phyloP scores from a whole-genome alignment of 208 protist genomes.

The Leishmania turanica region DNA sequence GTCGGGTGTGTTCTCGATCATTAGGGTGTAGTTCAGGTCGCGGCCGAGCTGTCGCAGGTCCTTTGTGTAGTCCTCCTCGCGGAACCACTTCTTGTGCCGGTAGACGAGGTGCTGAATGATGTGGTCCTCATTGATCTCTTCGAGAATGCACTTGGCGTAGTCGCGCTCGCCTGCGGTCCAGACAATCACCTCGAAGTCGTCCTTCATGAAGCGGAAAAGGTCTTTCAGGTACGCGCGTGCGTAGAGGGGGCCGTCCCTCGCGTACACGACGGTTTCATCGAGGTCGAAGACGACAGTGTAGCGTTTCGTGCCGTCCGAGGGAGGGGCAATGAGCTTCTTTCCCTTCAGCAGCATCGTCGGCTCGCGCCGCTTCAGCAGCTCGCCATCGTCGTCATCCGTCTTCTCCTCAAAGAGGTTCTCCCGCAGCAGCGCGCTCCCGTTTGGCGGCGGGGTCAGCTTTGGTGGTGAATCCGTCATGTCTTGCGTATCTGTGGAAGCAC shows the following conservation, averaged over 20 bases:
- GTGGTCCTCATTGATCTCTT: conserved; percentile 86
- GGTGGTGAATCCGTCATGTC: conserved; percentile 22
- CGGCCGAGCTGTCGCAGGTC: conserved; percentile 80
- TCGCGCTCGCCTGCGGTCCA: conserved; percentile 91
- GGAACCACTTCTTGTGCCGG: conserved; percentile 80
- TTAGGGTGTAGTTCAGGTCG: conserved; percentile 79
- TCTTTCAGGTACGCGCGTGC: conserved; percentile 79
- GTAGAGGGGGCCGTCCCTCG: conserved; percentile 85
- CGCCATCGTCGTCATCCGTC: conserved; percentile 41
- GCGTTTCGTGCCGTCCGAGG: conserved; percentile 34
- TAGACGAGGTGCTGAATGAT: conserved; percentile 86
- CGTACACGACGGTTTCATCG: conserved; percentile 93
- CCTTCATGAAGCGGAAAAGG: conserved; percentile 71
- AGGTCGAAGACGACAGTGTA: conserved; percentile 92
- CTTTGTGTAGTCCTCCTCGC: conserved; percentile 82
- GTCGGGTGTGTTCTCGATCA: conserved; percentile 90
- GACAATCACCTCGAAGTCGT: conserved; percentile 90
- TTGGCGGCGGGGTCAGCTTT: conserved; percentile 53
- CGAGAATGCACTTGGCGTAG: conserved; percentile 89
- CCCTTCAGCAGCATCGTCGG: conserved; percentile 72
- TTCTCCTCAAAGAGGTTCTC: conserved; percentile 81
- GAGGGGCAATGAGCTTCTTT: conserved; percentile 63
- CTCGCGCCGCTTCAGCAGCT: conserved; percentile 70
- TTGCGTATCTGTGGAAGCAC: neutral
- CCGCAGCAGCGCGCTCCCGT: conserved; percentile 70